Evolutionary conservation across 2,329 filamentous ascomycete genomes (phyloP).

Genomic region (Xylariaceae sp.): DNA sequence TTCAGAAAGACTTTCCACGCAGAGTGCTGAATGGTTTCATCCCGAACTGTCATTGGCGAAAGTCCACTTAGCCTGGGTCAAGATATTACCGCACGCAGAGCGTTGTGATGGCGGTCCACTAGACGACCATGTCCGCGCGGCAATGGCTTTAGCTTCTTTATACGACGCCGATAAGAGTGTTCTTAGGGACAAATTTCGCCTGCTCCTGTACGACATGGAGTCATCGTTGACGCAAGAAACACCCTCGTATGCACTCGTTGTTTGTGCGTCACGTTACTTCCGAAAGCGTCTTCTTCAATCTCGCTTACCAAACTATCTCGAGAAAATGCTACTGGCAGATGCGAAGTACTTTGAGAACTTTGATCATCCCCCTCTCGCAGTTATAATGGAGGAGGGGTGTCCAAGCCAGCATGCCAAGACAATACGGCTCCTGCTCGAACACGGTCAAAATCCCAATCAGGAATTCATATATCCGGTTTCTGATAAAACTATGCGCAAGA

Average conservation of each 20-base stretch:
- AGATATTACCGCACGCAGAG: constrained; percentile 8
- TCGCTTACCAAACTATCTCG: constrained; percentile 16
- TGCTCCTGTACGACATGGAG: constrained; percentile 12
- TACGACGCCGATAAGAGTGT: constrained; percentile 7
- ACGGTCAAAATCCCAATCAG: constrained; percentile 13
- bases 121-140: constrained; percentile 15
- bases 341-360: constrained; percentile 3
- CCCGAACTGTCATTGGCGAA: constrained; percentile 16
- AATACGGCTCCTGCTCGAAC: constrained; percentile 12
- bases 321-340: constrained; percentile 6
- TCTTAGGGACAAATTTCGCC: constrained; percentile 12
- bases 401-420: constrained; percentile 17
- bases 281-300: constrained; percentile 22
- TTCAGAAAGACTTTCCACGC: constrained; percentile 5
- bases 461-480: neutral
- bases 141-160: constrained; percentile 11
- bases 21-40: constrained; percentile 18
- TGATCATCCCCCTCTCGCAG: constrained; percentile 13
- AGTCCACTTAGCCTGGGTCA: constrained; percentile 9
- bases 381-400: constrained; percentile 14
- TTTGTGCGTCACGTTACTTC: constrained; percentile 7
- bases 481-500: neutral
- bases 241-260: neutral
- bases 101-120: neutral
- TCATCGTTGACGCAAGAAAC: neutral